Evolutionary conservation across 2,329 filamentous ascomycete genomes (phyloP).

Genomic region (Westerdykella ornata): DNA sequence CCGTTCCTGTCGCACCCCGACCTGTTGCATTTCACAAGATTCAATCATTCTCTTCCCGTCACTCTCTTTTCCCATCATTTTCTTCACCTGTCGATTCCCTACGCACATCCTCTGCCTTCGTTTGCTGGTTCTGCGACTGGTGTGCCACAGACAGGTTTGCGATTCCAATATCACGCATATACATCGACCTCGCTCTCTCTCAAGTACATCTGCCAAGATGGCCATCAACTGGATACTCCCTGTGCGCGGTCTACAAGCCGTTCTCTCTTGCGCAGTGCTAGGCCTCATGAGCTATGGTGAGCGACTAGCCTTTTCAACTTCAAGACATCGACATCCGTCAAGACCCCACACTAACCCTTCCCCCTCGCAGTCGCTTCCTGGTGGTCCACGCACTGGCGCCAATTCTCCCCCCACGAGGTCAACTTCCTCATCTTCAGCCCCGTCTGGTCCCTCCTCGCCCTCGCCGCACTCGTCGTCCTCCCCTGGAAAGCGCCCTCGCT

Average conservation of each 20-base stretch:
- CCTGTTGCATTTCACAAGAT: neutral
- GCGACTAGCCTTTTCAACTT: too few relatives aligned
- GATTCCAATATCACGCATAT: neutral
- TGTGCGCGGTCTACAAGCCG: constrained; percentile 58
- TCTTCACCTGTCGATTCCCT: constrained; percentile 12
- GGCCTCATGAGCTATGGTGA: constrained; percentile 68
- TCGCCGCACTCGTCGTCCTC: constrained; percentile 63
- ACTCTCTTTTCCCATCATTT: neutral
- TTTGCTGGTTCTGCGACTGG: neutral
- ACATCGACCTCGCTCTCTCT: too few relatives aligned
- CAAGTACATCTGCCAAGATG: constrained; percentile 36
- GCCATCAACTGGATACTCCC: constrained; percentile 52
- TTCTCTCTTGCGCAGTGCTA: constrained; percentile 68
- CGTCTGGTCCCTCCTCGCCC: constrained; percentile 62
- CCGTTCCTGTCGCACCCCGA: neutral
- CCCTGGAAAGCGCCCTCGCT: constrained; percentile 52
- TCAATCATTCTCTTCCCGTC: too few relatives aligned
- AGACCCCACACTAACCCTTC: constrained; percentile 9
- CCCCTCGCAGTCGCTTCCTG: constrained; percentile 48
- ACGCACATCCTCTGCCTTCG: constrained; percentile 6
- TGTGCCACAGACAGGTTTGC: neutral
- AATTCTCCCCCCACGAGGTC: constrained; percentile 51
- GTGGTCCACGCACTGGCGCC: constrained; percentile 48
- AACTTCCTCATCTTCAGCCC: constrained; percentile 76
- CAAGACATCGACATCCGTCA: neutral